Percentiles rank a stretch among this genome's conserved stretches.
Conservation (phyloP, 2,329 filamentous ascomycete species). For the Penicillium aurantiogriseum region DNA sequence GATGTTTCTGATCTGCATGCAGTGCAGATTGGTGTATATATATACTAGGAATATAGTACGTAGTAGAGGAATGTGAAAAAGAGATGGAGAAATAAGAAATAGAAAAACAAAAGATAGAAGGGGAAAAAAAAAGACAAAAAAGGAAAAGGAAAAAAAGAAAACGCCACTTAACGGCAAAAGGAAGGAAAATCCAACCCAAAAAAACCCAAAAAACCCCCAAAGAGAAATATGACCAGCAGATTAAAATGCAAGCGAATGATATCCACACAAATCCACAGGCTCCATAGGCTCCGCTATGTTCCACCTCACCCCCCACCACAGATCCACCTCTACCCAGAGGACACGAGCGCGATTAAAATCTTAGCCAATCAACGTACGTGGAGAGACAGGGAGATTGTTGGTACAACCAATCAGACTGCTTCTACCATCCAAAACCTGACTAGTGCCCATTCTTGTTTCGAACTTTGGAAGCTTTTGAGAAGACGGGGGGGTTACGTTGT, state of each 20-base stretch:
- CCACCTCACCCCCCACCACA: no score
- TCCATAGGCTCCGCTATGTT: no score
- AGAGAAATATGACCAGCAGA: slow-evolving; percentile 6
- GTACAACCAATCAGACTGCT: slow-evolving; percentile 52
- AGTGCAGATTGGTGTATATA: background rate
- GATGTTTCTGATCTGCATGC: background rate
- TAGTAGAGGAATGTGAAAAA: background rate
- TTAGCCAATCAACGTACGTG: background rate
- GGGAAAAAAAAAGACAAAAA: background rate
- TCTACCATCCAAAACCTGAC: background rate
- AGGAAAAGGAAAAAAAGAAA: background rate
- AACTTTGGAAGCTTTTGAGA: background rate
- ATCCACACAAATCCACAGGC: background rate
- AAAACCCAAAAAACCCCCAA: background rate
- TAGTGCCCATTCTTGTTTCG: slow-evolving; percentile 1
- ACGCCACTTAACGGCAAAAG: background rate
- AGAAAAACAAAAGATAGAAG: background rate
- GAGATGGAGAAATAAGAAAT: background rate
- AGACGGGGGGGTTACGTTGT: background rate
- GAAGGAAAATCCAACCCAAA: background rate
- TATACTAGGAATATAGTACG: background rate
- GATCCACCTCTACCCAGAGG: background rate
- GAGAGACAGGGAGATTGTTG: slow-evolving; percentile 63
- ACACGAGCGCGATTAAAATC: background rate
- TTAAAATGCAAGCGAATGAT: slow-evolving; percentile 1